Evolutionary conservation across 2,329 filamentous ascomycete species (phyloP).

Genomic region (Pyrenophora tritici-repentis): DNA sequence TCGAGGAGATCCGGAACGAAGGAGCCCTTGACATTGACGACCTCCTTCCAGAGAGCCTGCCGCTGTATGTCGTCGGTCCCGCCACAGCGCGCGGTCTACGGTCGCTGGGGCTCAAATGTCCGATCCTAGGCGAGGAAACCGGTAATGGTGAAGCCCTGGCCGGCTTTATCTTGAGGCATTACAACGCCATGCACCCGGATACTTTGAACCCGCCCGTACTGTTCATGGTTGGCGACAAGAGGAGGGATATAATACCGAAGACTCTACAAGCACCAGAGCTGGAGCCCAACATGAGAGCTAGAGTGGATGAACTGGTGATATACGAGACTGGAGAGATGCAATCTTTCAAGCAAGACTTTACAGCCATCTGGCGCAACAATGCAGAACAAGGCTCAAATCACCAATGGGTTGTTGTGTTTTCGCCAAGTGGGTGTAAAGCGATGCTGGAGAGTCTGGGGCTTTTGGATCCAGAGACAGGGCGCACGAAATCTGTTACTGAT

Average conservation of each 20-base stretch:
- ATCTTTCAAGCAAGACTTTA: slow-evolving; percentile 74
- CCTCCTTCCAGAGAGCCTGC: slow-evolving; percentile 56
- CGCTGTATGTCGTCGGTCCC: slow-evolving; percentile 79
- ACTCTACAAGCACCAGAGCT: slow-evolving; percentile 68
- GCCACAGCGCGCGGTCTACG: slow-evolving; percentile 77
- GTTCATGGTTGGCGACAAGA: slow-evolving; percentile 88
- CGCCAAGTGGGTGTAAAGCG: slow-evolving; percentile 64
- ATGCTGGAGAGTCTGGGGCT: slow-evolving; percentile 61
- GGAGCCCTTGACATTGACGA: slow-evolving; percentile 29
- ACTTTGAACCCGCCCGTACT: slow-evolving; percentile 66
- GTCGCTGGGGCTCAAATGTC: slow-evolving; percentile 55
- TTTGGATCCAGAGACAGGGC: slow-evolving; percentile 49
- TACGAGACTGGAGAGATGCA: slow-evolving; percentile 86
- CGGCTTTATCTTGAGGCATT: slow-evolving; percentile 77
- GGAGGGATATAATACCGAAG: slow-evolving; percentile 86
- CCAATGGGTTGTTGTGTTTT: slow-evolving; percentile 78
- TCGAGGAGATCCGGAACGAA: slow-evolving; percentile 58
- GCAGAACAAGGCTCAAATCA: slow-evolving; percentile 33
- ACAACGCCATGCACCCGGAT: slow-evolving; percentile 55
- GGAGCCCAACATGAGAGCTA: slow-evolving; percentile 58
- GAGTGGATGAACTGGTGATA: slow-evolving; percentile 78
- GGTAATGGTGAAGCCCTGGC: slow-evolving; percentile 85
- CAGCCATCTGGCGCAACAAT: slow-evolving; percentile 55
- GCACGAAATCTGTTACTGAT: slow-evolving; percentile 25
- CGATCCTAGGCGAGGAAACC: slow-evolving; percentile 77